Percentiles rank a stretch among this genome's conserved stretches.
These are phyloP conservation scores for Lepiota venenata DNA, from an alignment of 768 basidiomycete species.

Conservation along the genomic window DNA sequence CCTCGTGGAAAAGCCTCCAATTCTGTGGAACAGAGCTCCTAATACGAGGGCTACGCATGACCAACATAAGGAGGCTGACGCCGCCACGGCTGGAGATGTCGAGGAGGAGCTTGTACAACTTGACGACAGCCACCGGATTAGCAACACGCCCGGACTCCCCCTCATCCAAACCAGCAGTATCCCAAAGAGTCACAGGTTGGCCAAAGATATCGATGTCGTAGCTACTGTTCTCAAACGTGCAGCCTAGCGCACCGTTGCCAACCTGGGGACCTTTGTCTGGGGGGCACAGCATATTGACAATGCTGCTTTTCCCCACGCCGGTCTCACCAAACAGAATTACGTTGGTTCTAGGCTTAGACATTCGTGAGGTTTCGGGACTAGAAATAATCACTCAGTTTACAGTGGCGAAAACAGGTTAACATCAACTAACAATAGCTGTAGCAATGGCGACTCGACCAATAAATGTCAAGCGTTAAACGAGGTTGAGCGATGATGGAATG, in stretches of 20 bases:
- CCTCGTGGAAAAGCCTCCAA: conserved; percentile 33
- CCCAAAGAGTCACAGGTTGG: conserved; percentile 26
- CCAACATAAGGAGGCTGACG: conserved; percentile 36
- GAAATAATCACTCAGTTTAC: too few species aligned
- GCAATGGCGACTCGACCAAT: too few species aligned
- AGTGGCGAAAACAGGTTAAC: too few species aligned
- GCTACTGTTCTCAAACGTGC: conserved; percentile 29
- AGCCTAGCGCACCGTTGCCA: conserved; percentile 29
- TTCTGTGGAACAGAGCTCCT: conserved; percentile 29
- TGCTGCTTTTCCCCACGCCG: conserved; percentile 24
- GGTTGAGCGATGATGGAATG: too few species aligned
- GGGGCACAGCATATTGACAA: conserved; percentile 28
- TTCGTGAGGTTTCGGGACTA: too few species aligned
- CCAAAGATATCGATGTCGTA: conserved; percentile 25
- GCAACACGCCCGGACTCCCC: conserved; percentile 11
- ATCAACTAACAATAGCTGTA: too few species aligned
- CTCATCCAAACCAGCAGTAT: conserved; percentile 32
- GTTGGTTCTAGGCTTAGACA: conserved; percentile 11
- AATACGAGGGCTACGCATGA: conserved; percentile 36
- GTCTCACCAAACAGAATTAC: conserved; percentile 35
- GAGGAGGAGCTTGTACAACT: conserved; percentile 28
- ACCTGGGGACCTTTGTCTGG: conserved; percentile 20
- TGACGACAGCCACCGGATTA: conserved; percentile 19
- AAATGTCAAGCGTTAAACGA: too few species aligned
- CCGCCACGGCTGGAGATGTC: conserved; percentile 26